Base-by-base conservation (phyloP, 2,329 filamentous ascomycete species). In the Penicillium thymicola region DNA sequence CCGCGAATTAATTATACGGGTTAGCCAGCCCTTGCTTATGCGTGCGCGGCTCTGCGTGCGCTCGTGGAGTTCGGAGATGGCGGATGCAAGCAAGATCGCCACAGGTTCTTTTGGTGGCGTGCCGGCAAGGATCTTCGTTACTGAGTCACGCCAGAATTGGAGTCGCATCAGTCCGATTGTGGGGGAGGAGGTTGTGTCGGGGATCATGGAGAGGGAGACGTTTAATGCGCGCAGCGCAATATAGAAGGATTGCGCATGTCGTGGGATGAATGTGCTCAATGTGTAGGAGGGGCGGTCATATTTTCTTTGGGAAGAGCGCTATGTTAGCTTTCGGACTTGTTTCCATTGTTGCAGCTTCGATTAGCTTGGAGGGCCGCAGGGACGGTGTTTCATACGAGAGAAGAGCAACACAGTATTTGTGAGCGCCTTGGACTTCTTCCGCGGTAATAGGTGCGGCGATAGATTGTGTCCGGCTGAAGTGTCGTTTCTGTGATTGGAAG, bases 221-320 rank as follows among this genome's bases (percentile, higher is more conserved):
- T 99, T 99, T 74, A 99, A 86, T 49, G 92, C 89, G 61, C 93
- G 89, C 56, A 99, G 85, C 57, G 92, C 91, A 65, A 96, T 84
- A 76, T 97, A 97, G 64, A 90, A 88, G 74, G 95, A 87, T 67
- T 86, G 87, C 13, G 88, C 82, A 30, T 87, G 81, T 3, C 79
- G 79, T 1, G 91, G 92, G 59, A 97, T 84, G 76, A 97, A 96
- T 59, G 90, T 88, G 61, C 90, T 87, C 58, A 97, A 85, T 36
- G 94, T 83, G 71, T 91, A 90, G 16, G 94, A 92, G 61, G 95
- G 90, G 54, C 92, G 88, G 75, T 99, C 94, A 75, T 91, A 91
- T 72, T 88, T 88, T 72, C 92, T 95, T 65, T 21, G 23, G 23
- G 10, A 41, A 14, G 30, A 21, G n/a, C 0, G 10, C 2, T 41